Base-by-base conservation (phyloP, 768 basidiomycete species). In the Lactarius sanguifluus region DNA sequence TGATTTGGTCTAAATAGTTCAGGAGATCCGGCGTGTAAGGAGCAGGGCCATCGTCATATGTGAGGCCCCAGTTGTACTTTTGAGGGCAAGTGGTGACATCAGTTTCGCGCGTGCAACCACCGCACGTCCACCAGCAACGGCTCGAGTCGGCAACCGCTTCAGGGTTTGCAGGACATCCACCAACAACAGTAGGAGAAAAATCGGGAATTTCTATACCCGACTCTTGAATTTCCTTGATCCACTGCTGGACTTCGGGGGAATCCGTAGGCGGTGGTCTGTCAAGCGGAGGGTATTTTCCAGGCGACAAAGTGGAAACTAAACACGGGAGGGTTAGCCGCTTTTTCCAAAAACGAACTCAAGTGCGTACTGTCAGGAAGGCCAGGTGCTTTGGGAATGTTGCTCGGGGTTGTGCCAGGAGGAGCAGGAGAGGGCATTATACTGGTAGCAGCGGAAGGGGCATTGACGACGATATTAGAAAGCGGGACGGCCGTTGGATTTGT, bases 41-140 rank as follows among this genome's bases (percentile, higher is more conserved):
- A 13, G 87, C 85, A 4, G 94, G 94, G 47, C 93, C 92, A 73
- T 95, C 92, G 71, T 91, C 89, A 72, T 86, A 86, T 10, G 84
- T 85, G 68, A 82, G 75, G 71, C 85, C 86, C 84, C 84, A 86
- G 30, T 80, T 81, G 68, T 76, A 66, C 72, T 86, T 81, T 40
- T 84, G 81, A 15, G 91, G 91, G 77, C 94, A 96, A n/a, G 80
- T 79, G 18, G 83, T 82, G 71, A 95, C 81, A 73, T 94, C 93
- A 2, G 83, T 83, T n/a, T 76, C 68, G 20, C 84, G 80, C 3
- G 82, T 85, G 77, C 91, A 92, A 43, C 88, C 86, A 71, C 85
- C 83, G 72, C 90, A 92, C 13, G 89, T 89, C 90, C 89, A 92
- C 91, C 91, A 92, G 76, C 90, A 91, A 30, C 85, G 79, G 12